A percentile compares a stretch with the other conserved stretches of the same genome.
These are phyloP conservation scores for Xylaria venustula DNA, from an alignment of 495 filamentous ascomycete species.

Conservation along the genomic window DNA sequence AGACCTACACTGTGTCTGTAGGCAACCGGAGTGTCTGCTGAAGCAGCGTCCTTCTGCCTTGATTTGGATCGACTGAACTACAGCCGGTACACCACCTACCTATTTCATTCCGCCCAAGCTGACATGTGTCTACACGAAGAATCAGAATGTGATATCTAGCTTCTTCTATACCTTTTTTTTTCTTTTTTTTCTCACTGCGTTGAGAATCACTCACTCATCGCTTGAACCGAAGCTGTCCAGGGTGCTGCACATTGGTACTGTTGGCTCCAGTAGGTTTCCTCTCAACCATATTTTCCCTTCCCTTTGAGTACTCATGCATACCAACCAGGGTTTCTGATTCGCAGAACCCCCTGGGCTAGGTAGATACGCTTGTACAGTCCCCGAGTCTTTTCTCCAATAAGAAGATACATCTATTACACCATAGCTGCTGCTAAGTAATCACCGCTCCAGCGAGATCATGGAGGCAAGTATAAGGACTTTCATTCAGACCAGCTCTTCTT, in stretches of 20 bases:
- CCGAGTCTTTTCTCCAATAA: background rate
- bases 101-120: background rate
- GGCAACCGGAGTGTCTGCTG: too few relatives aligned
- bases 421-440: background rate
- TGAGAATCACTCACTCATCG: background rate
- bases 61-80: too few relatives aligned
- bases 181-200: too few relatives aligned
- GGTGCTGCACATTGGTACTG: too few relatives aligned
- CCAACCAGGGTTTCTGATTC: conserved; percentile 1
- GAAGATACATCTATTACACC: background rate
- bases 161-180: too few relatives aligned
- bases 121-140: background rate
- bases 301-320: too few relatives aligned
- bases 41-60: too few relatives aligned
- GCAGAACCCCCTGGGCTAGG: background rate
- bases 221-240: background rate
- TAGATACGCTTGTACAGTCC: background rate
- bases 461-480: conserved; percentile 4
- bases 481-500: background rate
- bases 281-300: background rate
- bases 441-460: background rate
- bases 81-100: too few relatives aligned
- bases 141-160: background rate
- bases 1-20: too few relatives aligned
- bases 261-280: background rate